These are phyloP conservation scores for Symbiodinium natans DNA, from an alignment of 73 alveolate genomes.

Conservation along the genomic window DNA sequence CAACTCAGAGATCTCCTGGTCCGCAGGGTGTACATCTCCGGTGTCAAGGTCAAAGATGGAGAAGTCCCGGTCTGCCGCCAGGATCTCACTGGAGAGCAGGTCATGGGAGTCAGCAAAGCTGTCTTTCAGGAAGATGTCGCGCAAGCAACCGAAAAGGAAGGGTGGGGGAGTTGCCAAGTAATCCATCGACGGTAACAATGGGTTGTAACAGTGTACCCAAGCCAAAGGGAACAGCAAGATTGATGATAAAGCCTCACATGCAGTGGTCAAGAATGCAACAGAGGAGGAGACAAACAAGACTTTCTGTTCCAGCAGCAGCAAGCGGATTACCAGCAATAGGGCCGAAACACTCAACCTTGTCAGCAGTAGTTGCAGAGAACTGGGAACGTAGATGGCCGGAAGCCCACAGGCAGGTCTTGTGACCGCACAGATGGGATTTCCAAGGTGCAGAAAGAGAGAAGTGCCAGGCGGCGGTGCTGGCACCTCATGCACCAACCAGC, in stretches of 20 bases:
- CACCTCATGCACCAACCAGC: constrained; percentile 45
- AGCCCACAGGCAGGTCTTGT: constrained; percentile 18
- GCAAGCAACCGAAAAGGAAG: constrained; percentile 50
- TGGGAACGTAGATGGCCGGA: constrained; percentile 25
- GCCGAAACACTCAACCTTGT: constrained; percentile 47
- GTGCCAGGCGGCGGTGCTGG: constrained; percentile 81
- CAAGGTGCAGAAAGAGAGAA: constrained; percentile 13
- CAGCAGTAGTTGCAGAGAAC: constrained; percentile 17
- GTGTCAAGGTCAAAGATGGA: constrained; percentile 58
- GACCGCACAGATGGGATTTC: neutral
- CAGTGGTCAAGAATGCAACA: constrained; percentile 38
- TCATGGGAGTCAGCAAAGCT: constrained; percentile 64
- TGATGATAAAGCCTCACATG: constrained; percentile 55
- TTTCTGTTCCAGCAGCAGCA: constrained; percentile 73
- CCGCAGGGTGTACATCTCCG: neutral
- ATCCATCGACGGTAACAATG: constrained; percentile 53
- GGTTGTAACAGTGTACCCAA: constrained; percentile 89
- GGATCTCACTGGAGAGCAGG: constrained; percentile 17
- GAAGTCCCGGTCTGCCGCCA: constrained; percentile 6
- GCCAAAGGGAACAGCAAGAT: constrained; percentile 52
- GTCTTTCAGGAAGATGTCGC: constrained; percentile 58
- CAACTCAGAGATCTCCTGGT: neutral
- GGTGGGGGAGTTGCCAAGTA: constrained; percentile 69
- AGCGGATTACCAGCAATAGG: constrained; percentile 28
- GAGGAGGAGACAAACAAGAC: constrained; percentile 59